phyloP scores from a whole-genome alignment of 108 stramenopile genomes.

The Pseudonitzschia pungens region DNA sequence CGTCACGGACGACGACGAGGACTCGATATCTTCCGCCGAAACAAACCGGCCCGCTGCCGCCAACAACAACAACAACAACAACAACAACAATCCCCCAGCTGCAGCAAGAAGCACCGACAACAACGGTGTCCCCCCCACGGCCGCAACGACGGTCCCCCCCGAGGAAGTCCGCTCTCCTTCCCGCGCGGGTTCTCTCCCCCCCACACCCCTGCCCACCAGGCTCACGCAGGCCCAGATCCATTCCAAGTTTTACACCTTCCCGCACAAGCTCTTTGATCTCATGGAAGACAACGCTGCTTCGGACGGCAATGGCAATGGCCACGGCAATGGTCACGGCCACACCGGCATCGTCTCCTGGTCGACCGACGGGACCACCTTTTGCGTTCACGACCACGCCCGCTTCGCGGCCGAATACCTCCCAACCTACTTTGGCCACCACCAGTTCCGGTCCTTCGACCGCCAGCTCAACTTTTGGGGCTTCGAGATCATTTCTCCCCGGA shows the following conservation, averaged over 20 bases:
- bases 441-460: slow-evolving; percentile 35
- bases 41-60: not conserved
- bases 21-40: not conserved
- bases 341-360: slow-evolving; percentile 30
- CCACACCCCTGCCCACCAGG: not conserved
- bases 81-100: no score
- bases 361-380: slow-evolving; percentile 34
- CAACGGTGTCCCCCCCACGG: no score
- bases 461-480: slow-evolving; percentile 17
- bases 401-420: slow-evolving; percentile 35
- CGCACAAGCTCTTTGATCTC: slow-evolving; percentile 21
- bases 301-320: no score
- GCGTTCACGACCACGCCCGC: slow-evolving; percentile 25
- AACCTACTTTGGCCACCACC: slow-evolving; percentile 47
- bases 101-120: no score
- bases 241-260: slow-evolving; percentile 19
- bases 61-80: no score
- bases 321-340: not conserved
- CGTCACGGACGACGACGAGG: not conserved
- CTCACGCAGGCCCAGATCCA: slow-evolving; percentile 9
- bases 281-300: slow-evolving; percentile 5
- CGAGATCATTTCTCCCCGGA: not conserved
- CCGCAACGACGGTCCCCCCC: no score
- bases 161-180: no score
- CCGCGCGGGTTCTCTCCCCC: not conserved